Evolutionary conservation across 768 basidiomycete species (phyloP), one percentile per base, ranked within the genome.

Genomic region (Collybiopsis confluens): DNA sequence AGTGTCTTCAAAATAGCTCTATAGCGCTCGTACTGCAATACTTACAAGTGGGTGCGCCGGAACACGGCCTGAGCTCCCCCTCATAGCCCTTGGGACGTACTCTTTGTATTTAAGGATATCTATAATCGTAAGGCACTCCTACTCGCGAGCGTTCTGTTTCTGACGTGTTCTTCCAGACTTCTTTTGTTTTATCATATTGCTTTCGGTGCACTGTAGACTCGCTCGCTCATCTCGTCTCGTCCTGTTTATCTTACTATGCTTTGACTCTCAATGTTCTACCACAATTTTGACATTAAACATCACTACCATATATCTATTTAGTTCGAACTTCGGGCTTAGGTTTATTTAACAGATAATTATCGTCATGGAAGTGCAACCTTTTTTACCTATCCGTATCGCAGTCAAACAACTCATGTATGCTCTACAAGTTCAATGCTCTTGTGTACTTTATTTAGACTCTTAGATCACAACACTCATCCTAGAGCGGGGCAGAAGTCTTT

Each of bases 1-100:
- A 90, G 28, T 95, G 92, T 65, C 82, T 85, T 59, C 94, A 97
- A 68, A 98, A 97, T 62, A 93, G 92, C 64, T 77, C 89, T 13
- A 83, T 98, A 35, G 80, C 90, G 2, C 72, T 83, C 30, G 81
- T 94, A 52, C 75, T 96, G 43, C 80, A 84, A 47, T 76, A 79
- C 57, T 66, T 90, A 43, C 80, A 82, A 62, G 76, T 79, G 11
- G 76, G 75, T 11, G 63, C 72, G 36, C 70, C 76, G 42, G 78
- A 74, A 55, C 68, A 69, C 50, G 66, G 65, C 35, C 61, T 62
- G 16, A 58, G 62, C 43, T 63, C 62, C 54, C 56, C 54, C 23
- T 58, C 47, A 33, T 54, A 57, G 54, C 55, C 35, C 46, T 57
- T 28, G 26, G 13, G 48, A 45, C 57, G 54, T 46, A 58, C 55